Percentiles rank a stretch among this genome's conserved stretches.
Evolutionary conservation across 495 filamentous ascomycete species (phyloP).

Genomic region (Talaromyces nanjingensis): DNA sequence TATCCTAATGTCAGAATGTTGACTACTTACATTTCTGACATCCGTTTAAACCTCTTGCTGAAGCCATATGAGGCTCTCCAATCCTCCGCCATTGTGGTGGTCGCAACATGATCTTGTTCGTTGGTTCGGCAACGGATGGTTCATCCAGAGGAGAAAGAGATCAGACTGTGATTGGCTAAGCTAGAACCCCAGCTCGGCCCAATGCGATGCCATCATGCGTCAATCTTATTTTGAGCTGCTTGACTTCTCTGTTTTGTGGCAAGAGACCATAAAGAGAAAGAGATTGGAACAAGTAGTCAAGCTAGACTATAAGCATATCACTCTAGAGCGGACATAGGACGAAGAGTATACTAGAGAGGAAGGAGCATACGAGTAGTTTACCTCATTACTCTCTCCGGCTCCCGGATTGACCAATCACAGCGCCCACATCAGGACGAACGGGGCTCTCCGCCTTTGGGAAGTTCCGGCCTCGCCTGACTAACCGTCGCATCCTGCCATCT

Average conservation of each 20-base stretch:
- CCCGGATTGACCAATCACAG: not conserved
- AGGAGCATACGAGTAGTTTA: not conserved
- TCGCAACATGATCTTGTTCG: not conserved
- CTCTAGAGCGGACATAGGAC: not conserved
- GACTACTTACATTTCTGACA: not conserved
- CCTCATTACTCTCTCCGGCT: slow-evolving; percentile 1
- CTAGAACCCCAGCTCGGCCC: not conserved
- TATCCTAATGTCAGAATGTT: not conserved
- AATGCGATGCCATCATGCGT: not conserved
- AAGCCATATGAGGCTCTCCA: not conserved
- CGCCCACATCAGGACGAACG: not conserved
- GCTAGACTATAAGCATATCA: not conserved
- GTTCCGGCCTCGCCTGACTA: not conserved
- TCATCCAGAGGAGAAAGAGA: not conserved
- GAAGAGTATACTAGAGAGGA: not conserved
- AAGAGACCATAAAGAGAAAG: not conserved
- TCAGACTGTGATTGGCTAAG: not conserved
- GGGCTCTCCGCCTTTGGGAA: not conserved
- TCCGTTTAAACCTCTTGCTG: not conserved
- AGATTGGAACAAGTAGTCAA: no score
- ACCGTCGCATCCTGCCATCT: not conserved
- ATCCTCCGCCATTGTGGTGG: not conserved
- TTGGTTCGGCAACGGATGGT: not conserved
- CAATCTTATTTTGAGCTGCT: not conserved
- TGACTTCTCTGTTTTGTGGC: not conserved